phyloP scores from a whole-genome alignment of 1,284 basidiomycete genomes.

The Thelephora terrestris region DNA sequence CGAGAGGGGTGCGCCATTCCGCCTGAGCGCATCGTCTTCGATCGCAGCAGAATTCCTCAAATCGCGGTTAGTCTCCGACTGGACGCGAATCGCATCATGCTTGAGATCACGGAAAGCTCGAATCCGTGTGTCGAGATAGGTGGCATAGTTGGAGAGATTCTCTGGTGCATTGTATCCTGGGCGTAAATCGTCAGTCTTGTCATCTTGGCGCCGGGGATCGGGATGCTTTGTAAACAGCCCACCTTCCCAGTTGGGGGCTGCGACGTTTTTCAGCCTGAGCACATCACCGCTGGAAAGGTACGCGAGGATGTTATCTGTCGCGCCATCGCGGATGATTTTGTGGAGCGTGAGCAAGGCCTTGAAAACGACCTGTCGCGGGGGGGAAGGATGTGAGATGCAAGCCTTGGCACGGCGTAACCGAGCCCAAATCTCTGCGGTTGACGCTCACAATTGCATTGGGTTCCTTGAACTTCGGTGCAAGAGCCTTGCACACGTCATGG shows the following conservation, averaged over 20 bases:
- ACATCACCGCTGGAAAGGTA: conserved; percentile 76
- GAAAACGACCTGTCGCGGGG: conserved; percentile 72
- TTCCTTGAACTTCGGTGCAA: conserved; percentile 78
- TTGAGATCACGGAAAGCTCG: conserved; percentile 85
- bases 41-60: conserved; percentile 54
- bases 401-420: background rate
- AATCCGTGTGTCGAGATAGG: conserved; percentile 86
- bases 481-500: conserved; percentile 84
- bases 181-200: conserved; percentile 3
- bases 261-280: conserved; percentile 71
- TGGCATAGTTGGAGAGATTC: conserved; percentile 81
- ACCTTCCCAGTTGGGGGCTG: conserved; percentile 77
- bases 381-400: background rate
- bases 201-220: conserved; percentile 6
- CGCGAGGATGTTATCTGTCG: conserved; percentile 83
- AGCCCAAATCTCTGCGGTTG: background rate
- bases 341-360: conserved; percentile 94
- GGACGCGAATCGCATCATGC: conserved; percentile 88
- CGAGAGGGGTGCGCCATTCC: conserved; percentile 8
- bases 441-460: conserved; percentile 77
- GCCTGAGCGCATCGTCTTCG: conserved; percentile 32
- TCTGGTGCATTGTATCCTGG: conserved; percentile 78
- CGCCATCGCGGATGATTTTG: conserved; percentile 89
- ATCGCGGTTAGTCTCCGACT: conserved; percentile 83
- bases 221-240: conserved; percentile 11